Conservation (phyloP, 306 rosid genomes). For the Cucurbita maxima region DNA sequence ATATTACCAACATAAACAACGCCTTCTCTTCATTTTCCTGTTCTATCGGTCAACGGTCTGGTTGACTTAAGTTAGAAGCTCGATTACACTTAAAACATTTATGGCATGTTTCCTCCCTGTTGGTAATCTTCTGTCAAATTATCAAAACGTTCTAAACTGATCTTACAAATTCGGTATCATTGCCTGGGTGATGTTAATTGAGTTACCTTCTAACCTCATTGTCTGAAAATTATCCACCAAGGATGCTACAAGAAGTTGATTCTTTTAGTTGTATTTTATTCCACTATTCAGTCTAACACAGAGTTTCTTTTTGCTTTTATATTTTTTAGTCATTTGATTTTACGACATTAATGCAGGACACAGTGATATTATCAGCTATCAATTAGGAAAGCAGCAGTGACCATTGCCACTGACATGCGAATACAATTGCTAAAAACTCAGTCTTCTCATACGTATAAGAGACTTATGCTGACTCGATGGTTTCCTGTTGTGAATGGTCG, state of each 20-base stretch:
- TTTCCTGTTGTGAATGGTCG: background rate
- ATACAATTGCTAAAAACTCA: background rate
- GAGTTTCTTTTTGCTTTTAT: background rate
- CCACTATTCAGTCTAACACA: background rate
- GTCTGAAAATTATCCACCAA: background rate
- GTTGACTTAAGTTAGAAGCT: slow-evolving; percentile 1
- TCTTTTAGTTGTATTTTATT: background rate
- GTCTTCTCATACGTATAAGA: background rate
- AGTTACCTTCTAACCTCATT: background rate
- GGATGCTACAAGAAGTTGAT: background rate
- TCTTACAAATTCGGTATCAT: background rate
- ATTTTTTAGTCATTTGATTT: background rate
- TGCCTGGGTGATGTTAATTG: background rate
- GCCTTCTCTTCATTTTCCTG: background rate
- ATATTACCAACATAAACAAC: background rate
- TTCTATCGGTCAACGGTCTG: background rate
- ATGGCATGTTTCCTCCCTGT: background rate
- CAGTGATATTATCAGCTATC: background rate
- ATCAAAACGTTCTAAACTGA: background rate
- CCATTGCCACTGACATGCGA: background rate
- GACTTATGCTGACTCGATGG: background rate
- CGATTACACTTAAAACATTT: background rate
- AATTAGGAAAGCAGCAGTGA: background rate
- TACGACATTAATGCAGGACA: background rate
- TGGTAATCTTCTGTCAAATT: background rate